Evolutionary conservation across 139 green algal species (phyloP).

Genomic region (Tetradesmus lagerheimii): DNA sequence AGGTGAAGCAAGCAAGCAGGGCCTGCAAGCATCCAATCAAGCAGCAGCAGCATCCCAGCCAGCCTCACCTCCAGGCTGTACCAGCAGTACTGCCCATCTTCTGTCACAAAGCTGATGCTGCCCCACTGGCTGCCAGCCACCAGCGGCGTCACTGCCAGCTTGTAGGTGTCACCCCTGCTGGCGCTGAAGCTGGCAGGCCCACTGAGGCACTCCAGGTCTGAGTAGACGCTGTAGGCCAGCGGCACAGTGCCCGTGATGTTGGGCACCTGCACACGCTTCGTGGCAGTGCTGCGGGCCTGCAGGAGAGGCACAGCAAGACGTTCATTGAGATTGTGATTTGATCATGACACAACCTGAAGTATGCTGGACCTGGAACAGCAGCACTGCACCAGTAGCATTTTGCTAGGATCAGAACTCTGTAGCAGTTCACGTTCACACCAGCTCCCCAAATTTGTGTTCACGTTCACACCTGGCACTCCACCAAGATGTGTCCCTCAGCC

Average conservation of each 20-base stretch:
- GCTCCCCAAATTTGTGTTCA: too few relatives aligned
- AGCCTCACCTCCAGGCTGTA: constrained; percentile 70
- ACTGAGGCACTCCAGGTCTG: constrained; percentile 68
- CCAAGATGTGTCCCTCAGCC: constrained; percentile 73
- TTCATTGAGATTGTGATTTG: too few relatives aligned
- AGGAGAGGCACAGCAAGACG: background rate
- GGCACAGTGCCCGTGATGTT: constrained; percentile 64
- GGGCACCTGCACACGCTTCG: constrained; percentile 63
- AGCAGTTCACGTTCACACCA: too few relatives aligned
- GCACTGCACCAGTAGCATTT: too few relatives aligned
- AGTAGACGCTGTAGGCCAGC: constrained; percentile 63
- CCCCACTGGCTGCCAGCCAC: constrained; percentile 59
- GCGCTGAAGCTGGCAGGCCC: constrained; percentile 51
- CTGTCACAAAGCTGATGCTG: constrained; percentile 72
- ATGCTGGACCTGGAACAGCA: too few relatives aligned
- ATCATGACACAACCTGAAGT: too few relatives aligned
- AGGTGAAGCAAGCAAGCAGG: too few relatives aligned
- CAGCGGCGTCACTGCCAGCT: background rate
- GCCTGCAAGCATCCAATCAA: too few relatives aligned
- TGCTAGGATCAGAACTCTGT: too few relatives aligned
- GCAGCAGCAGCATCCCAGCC: background rate
- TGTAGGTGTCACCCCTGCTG: constrained; percentile 46
- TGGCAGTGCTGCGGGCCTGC: constrained; percentile 52
- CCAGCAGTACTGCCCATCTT: constrained; percentile 77
- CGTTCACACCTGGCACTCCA: constrained; percentile 70